Conservation (phyloP, 768 basidiomycete genomes). For the Xanthoconium purpureum region DNA sequence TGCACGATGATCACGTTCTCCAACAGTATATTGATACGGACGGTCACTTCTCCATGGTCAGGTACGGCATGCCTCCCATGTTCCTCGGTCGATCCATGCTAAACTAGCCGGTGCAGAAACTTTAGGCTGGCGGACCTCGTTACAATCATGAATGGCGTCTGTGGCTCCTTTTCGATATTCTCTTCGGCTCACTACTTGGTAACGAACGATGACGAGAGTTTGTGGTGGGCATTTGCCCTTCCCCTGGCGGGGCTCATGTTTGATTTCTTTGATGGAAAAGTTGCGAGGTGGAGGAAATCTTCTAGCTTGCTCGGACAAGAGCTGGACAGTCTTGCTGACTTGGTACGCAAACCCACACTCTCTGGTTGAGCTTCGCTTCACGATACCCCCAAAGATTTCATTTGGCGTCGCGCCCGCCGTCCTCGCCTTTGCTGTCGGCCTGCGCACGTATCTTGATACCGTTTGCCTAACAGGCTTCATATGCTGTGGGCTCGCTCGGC, state of each 20-base stretch:
- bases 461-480: constrained; percentile 86
- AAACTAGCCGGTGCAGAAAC: constrained; percentile 54
- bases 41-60: constrained; percentile 96
- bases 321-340: constrained; percentile 92
- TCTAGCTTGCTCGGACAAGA: constrained; percentile 96
- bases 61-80: constrained; percentile 46
- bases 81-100: constrained; percentile 16
- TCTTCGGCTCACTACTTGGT: constrained; percentile 86
- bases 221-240: constrained; percentile 84
- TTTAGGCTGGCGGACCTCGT: constrained; percentile 97
- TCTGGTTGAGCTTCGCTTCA: not conserved
- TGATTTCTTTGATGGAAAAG: constrained; percentile 96
- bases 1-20: constrained; percentile 40
- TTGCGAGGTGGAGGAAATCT: constrained; percentile 95
- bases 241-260: constrained; percentile 95
- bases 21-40: constrained; percentile 86
- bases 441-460: constrained; percentile 89
- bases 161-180: constrained; percentile 94
- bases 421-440: constrained; percentile 84
- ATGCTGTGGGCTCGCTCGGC: constrained; percentile 92
- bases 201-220: constrained; percentile 71
- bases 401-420: constrained; percentile 98
- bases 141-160: constrained; percentile 98
- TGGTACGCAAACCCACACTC: constrained; percentile 45
- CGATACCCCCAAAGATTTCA: constrained; percentile 62